phyloP scores from a whole-genome alignment of 225 moss, liverwort and hornwort genomes.

The Pseudoscleropodium purum region DNA sequence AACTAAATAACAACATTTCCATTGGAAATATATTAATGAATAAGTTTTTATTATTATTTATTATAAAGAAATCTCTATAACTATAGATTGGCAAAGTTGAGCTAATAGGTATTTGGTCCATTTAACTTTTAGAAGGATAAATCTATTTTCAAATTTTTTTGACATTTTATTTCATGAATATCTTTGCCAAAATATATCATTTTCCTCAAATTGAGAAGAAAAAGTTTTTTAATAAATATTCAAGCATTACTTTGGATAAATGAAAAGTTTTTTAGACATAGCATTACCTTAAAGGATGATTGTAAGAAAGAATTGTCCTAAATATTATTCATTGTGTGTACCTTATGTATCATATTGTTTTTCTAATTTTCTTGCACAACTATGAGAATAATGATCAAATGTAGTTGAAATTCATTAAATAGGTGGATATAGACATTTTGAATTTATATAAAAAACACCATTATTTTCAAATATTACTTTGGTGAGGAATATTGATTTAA shows the following conservation, averaged over 20 bases:
- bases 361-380: neutral
- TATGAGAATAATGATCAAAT: neutral
- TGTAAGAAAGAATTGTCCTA: neutral
- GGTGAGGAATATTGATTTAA: neutral
- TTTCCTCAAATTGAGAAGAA: neutral
- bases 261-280: neutral
- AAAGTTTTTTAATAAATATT: neutral
- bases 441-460: too few relatives aligned
- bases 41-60: neutral
- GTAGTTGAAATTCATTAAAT: neutral
- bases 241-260: neutral
- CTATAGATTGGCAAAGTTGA: neutral
- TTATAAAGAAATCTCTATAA: neutral
- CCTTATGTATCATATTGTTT: fast-evolving
- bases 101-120: neutral
- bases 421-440: neutral
- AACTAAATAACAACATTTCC: neutral
- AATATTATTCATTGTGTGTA: neutral
- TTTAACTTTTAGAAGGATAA: neutral
- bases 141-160: neutral
- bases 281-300: neutral
- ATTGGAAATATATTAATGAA: fast-evolving
- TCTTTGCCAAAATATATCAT: neutral
- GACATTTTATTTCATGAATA: neutral
- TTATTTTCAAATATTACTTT: neutral